These are phyloP conservation scores for Mallotus repandus DNA, from an alignment of 441 rosid species.

Conservation along the genomic window DNA sequence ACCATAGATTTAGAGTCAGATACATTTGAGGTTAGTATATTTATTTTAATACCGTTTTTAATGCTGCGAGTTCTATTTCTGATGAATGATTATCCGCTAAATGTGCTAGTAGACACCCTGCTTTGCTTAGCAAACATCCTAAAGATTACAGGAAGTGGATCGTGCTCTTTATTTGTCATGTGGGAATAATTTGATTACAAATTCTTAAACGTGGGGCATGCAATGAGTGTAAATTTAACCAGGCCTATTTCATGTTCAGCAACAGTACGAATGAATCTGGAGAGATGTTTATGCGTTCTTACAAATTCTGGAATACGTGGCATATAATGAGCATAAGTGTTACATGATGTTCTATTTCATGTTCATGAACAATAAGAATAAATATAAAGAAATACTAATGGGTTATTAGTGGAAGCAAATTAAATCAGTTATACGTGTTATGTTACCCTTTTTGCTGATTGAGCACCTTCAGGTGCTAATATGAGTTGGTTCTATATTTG, in stretches of 20 bases:
- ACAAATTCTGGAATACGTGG: no score
- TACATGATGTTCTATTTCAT: background rate
- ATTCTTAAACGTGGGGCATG: background rate
- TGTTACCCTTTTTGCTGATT: slow-evolving; percentile 17
- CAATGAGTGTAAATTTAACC: no score
- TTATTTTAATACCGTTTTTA: background rate
- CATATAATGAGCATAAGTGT: no score
- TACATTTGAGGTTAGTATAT: background rate
- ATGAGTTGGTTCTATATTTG: slow-evolving; percentile 20
- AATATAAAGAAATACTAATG: background rate
- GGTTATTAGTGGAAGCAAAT: slow-evolving; percentile 16
- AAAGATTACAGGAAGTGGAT: background rate
- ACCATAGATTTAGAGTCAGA: background rate
- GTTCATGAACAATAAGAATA: background rate
- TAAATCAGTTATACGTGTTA: slow-evolving; percentile 7
- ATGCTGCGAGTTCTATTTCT: background rate
- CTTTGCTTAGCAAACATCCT: background rate
- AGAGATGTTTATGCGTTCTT: no score
- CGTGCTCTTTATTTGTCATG: background rate
- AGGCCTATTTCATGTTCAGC: no score
- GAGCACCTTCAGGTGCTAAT: slow-evolving; percentile 24
- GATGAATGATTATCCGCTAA: background rate
- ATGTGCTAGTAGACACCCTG: background rate
- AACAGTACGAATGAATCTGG: no score
- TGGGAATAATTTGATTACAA: background rate